These are phyloP conservation scores for Dalbergia cultrata DNA, from an alignment of 306 rosid genomes.

Conservation along the genomic window DNA sequence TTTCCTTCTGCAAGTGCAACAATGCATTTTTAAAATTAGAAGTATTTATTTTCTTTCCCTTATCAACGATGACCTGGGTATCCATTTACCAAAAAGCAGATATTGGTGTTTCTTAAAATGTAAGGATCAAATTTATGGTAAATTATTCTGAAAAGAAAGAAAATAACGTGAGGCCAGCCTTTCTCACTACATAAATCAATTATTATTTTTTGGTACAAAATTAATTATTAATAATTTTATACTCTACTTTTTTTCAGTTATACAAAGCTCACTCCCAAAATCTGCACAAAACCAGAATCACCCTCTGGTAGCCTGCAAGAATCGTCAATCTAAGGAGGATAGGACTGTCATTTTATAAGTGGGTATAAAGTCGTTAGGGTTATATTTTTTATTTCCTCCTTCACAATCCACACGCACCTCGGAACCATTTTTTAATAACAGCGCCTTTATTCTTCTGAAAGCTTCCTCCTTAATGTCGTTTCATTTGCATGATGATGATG, in stretches of 20 bases:
- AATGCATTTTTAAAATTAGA: not conserved
- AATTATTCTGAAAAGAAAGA: not conserved
- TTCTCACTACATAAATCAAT: not conserved
- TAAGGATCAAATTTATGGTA: not conserved
- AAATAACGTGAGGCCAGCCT: conserved; percentile 20
- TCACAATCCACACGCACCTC: conserved; percentile 33
- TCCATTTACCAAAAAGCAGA: not conserved
- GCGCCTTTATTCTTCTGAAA: conserved; percentile 51
- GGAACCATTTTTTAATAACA: conserved; percentile 32
- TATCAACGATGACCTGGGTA: not conserved
- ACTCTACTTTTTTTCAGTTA: not conserved
- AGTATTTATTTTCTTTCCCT: not conserved
- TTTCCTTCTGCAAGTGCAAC: too few relatives aligned
- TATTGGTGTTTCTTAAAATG: not conserved
- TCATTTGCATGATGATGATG: conserved; percentile 46
- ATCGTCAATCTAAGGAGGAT: conserved; percentile 20
- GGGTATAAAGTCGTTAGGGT: conserved; percentile 44
- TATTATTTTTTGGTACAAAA: not conserved
- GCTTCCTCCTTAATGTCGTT: conserved; percentile 57
- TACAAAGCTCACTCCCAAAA: not conserved
- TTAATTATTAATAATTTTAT: not conserved
- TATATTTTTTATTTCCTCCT: conserved; percentile 35
- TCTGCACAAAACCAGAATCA: conserved; percentile 31
- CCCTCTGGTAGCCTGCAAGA: not conserved
- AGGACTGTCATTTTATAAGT: conserved; percentile 24